A percentile compares a stretch with the other conserved stretches of the same genome.
phyloP scores from a whole-genome alignment of 805 yeast genomes.

The Naumovozyma dairenensis region DNA sequence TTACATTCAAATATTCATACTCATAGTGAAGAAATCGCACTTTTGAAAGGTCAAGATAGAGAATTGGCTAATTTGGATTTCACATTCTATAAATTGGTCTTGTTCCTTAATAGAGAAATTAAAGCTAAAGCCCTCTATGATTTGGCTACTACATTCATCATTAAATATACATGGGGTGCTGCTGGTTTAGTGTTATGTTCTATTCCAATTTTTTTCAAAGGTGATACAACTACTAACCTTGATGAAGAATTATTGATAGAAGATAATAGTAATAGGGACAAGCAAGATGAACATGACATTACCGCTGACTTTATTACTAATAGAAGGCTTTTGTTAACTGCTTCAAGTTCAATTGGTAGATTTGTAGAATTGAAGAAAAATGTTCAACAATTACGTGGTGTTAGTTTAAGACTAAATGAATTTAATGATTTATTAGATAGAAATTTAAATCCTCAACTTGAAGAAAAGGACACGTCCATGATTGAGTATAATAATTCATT shows the following conservation, averaged over 20 bases:
- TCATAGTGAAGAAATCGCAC: conserved; percentile 79
- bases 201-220: conserved; percentile 68
- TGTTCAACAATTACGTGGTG: conserved; percentile 74
- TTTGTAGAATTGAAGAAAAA: conserved; percentile 78
- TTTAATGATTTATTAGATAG: conserved; percentile 55
- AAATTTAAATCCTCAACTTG: conserved; percentile 12
- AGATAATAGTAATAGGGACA: conserved; percentile 1
- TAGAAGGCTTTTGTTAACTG: conserved; percentile 70
- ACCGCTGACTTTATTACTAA: conserved; percentile 86
- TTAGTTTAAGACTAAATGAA: conserved; percentile 61
- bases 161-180: conserved; percentile 93
- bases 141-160: conserved; percentile 76
- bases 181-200: conserved; percentile 83
- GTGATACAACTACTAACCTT: conserved; percentile 24
- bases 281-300: conserved; percentile 23
- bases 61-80: conserved; percentile 71
- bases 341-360: conserved; percentile 82
- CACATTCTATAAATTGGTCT: conserved; percentile 70
- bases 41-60: conserved; percentile 68
- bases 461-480: conserved; percentile 10
- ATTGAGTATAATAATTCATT: conserved; percentile 44
- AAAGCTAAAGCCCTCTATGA: conserved; percentile 73
- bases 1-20: conserved; percentile 73
- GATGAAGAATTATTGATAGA: conserved; percentile 8
- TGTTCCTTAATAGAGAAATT: conserved; percentile 65